Conservation (phyloP, 208 protist genomes). For the Trypanosomatidae sp. region DNA sequence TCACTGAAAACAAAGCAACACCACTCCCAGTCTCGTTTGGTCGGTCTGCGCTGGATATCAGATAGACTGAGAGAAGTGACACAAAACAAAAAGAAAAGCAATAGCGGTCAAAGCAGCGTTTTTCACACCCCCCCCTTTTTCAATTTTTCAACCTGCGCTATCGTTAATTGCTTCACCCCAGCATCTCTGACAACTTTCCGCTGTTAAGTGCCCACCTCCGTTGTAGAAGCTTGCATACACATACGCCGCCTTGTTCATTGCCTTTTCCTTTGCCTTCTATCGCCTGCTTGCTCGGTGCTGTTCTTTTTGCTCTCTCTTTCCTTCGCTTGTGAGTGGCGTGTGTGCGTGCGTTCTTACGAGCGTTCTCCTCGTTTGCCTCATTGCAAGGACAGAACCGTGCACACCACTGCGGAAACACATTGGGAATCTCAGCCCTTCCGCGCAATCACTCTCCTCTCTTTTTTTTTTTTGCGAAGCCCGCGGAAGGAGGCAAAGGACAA, state of each 20-base stretch:
- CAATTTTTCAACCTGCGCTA: not conserved
- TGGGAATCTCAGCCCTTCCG: not conserved
- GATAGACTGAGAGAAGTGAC: not conserved
- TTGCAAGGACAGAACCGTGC: not conserved
- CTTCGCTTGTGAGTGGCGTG: not conserved
- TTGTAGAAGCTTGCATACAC: not conserved
- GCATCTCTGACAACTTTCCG: not conserved
- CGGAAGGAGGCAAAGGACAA: not conserved
- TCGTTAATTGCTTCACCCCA: not conserved
- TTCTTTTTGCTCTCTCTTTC: not conserved
- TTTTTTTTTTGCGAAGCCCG: not conserved
- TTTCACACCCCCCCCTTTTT: not conserved
- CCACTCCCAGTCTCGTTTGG: not conserved
- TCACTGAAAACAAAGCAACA: not conserved
- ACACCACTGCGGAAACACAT: not conserved
- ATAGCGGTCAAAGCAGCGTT: not conserved
- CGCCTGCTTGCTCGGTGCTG: constrained; percentile 6
- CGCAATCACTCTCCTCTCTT: not conserved
- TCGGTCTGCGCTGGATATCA: no score
- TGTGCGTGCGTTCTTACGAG: not conserved
- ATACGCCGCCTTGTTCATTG: not conserved
- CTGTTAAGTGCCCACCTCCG: not conserved
- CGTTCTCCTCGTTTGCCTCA: not conserved
- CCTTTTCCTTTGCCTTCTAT: not conserved
- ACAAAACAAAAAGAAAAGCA: not conserved